These are phyloP conservation scores for Schizopora paradoxa DNA, from an alignment of 1,284 basidiomycete genomes.

Conservation along the genomic window DNA sequence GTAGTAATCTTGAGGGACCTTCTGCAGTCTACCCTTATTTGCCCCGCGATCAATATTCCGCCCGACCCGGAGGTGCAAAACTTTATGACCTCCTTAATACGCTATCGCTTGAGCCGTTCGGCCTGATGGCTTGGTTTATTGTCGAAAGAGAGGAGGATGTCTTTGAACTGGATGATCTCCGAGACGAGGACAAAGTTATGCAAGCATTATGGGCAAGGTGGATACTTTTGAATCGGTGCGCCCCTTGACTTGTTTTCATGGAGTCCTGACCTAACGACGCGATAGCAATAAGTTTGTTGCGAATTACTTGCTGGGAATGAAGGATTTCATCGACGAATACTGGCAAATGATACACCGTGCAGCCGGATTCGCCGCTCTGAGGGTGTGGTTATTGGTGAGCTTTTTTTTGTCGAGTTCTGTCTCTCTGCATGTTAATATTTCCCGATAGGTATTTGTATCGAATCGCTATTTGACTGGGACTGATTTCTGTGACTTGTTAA, in stretches of 20 bases:
- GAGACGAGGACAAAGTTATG: constrained; percentile 71
- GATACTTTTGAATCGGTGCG: constrained; percentile 60
- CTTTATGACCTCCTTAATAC: constrained; percentile 59
- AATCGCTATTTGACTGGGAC: constrained; percentile 40
- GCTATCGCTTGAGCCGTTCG: constrained; percentile 52
- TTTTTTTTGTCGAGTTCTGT: neutral
- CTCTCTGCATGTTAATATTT: neutral
- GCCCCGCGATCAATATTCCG: constrained; percentile 49
- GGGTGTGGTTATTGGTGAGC: constrained; percentile 56
- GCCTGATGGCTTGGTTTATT: constrained; percentile 59
- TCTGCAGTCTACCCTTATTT: constrained; percentile 48
- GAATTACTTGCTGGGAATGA: constrained; percentile 45
- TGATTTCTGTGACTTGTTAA: constrained; percentile 41
- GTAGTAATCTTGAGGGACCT: constrained; percentile 43
- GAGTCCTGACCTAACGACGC: constrained; percentile 4
- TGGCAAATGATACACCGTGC: constrained; percentile 60
- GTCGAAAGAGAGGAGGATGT: constrained; percentile 68
- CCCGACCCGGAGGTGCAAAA: constrained; percentile 56
- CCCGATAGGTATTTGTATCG: constrained; percentile 38
- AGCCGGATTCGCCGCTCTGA: constrained; percentile 60
- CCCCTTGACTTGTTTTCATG: neutral
- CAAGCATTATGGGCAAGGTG: constrained; percentile 69
- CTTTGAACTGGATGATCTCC: constrained; percentile 58
- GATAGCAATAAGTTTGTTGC: constrained; percentile 47
- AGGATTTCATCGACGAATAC: constrained; percentile 51